phyloP scores from a whole-genome alignment of 1,284 basidiomycete species.

The Psilocybe mexicana region DNA sequence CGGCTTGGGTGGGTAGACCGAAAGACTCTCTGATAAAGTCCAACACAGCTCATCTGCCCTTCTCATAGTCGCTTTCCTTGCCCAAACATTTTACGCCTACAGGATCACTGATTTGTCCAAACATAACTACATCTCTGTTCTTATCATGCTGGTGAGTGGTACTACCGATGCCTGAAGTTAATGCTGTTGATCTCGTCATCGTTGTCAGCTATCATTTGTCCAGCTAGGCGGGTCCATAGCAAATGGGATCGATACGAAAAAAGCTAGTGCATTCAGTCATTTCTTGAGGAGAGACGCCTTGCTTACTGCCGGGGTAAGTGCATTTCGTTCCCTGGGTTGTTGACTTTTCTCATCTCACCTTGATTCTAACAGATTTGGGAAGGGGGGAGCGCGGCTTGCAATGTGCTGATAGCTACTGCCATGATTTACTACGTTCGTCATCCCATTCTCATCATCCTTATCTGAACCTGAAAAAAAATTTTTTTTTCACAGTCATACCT shows the following conservation, averaged over 20 bases:
- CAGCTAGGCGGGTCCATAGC: slow-evolving; percentile 14
- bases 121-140: slow-evolving; percentile 4
- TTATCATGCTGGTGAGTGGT: slow-evolving; percentile 17
- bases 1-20: slow-evolving; percentile 15
- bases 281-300: slow-evolving; percentile 19
- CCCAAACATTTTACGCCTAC: slow-evolving; percentile 24
- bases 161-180: background rate
- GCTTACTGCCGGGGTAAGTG: slow-evolving; percentile 22
- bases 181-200: background rate
- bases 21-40: background rate
- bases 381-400: slow-evolving; percentile 20
- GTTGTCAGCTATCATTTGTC: slow-evolving; percentile 7
- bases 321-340: background rate
- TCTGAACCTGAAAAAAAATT: background rate
- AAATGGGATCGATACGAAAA: slow-evolving; percentile 16
- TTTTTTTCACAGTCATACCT: slow-evolving; percentile 13
- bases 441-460: background rate
- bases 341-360: background rate
- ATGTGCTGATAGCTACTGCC: slow-evolving; percentile 22
- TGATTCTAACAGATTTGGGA: slow-evolving; percentile 21
- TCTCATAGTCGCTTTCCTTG: slow-evolving; percentile 20
- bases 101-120: slow-evolving; percentile 18
- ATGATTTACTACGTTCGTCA: slow-evolving; percentile 25
- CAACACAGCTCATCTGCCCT: background rate
- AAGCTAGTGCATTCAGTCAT: slow-evolving; percentile 11